Base-by-base conservation (phyloP, 2,329 filamentous ascomycete genomes). In the Cercospora brassicicola region DNA sequence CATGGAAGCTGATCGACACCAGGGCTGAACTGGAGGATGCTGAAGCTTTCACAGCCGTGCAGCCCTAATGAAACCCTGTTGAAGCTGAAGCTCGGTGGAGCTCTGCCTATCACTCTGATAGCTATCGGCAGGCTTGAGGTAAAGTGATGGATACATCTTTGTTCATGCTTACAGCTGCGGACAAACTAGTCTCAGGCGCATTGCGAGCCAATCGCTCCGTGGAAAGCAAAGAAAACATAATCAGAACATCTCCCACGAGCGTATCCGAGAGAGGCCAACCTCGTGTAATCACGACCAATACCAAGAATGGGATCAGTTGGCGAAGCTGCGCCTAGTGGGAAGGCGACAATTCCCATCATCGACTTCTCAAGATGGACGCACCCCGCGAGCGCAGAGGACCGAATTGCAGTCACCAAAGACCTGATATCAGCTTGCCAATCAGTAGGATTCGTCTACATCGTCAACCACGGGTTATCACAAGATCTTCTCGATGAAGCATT, bases 371-470 rank as follows among this genome's bases (percentile, higher is more conserved):
- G 55, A 60, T 73, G 69, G 70, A 51, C 7, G 11, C 36, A 62
- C 13, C n/a, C 59, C 13, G 9, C 10, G 15, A 51, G 2, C 39
- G 13, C 26, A 5, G 15, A 30, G 9, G 59, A 62, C 4, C 30
- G 39, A 51, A 1, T n/a, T 4, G 59, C 59, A 53, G 57, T 78
- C 2, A 78, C 79, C 1, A 60, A 70, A 23, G 64, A 79, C n/a
- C 78, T 82, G 20, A 79, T 82, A 64, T 64, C 74, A 5, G 80
- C 80, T 0, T 81, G 81, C 31, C 75, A 74, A 18, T 72, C 71
- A 5, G 75, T 79, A 8, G 81, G 81, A 2, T 83, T 83, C 67
- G 81, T 82, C 42, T 81, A 82, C 66, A 73, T 83, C 30, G 76
- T 72, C 62, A 80, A 80, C 55, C 79, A 82, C 64, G 79, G 79